These are phyloP conservation scores for Vitis cinerea DNA, from an alignment of 164 flowering plant genomes.

Conservation along the genomic window DNA sequence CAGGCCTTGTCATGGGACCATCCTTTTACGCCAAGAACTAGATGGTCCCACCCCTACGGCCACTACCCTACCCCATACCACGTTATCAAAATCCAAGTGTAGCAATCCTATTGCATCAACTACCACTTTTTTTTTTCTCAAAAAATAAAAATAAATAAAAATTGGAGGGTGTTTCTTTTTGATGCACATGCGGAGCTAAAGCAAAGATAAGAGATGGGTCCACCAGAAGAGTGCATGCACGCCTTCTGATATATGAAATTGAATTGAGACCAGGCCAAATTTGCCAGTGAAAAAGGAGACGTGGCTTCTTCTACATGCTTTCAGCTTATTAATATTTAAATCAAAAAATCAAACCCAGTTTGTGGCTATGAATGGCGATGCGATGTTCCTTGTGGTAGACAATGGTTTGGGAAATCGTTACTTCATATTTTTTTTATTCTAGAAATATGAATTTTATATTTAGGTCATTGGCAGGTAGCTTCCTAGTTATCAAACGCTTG, in stretches of 20 bases:
- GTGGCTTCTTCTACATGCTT: conserved; percentile 19
- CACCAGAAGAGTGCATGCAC: conserved; percentile 11
- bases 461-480: background rate
- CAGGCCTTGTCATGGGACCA: too few relatives aligned
- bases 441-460: background rate
- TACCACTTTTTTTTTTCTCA: background rate
- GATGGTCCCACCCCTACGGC: background rate
- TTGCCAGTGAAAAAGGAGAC: conserved; percentile 13
- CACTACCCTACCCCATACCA: background rate
- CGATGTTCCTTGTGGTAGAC: background rate
- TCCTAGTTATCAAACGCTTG: background rate
- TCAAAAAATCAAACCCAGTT: background rate
- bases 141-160: too few relatives aligned
- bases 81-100: background rate
- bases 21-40: too few relatives aligned
- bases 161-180: background rate
- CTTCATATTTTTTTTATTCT: background rate
- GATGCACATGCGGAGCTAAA: background rate
- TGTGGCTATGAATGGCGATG: conserved; percentile 1
- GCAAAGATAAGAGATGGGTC: background rate
- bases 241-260: conserved; percentile 16
- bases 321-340: background rate
- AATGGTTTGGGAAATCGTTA: conserved; percentile 15
- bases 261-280: conserved; percentile 15
- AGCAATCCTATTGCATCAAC: background rate